Base-by-base conservation (phyloP, 164 flowering plant genomes). In the Vitis amurensis region DNA sequence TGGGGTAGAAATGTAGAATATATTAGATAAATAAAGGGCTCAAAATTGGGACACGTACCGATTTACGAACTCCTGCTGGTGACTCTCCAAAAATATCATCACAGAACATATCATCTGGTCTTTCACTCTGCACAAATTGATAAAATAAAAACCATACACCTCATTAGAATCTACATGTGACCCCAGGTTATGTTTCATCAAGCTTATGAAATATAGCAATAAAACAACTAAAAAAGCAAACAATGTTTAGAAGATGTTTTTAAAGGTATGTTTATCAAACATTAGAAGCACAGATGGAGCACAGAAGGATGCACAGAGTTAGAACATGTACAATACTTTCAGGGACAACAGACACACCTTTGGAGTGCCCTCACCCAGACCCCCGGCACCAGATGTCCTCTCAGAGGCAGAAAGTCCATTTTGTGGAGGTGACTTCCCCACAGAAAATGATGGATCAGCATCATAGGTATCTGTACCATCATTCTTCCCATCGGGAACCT, bases 21-120 rank as follows among this genome's bases (percentile, higher is more conserved):
- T 37, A 6, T 37, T 37, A 37, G 44, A 37, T 37, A 37, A 37
- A 4, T 37, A 37, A 37, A 37, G 44, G 7, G 7, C 44, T 37
- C 44, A 37, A 37, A 37, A 37, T 37, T 37, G 7, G 7, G 44
- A 37, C 6, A 0, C 85, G 66, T 81, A 96, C 99, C 78, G 71
- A 9, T 81, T 86, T 93, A 55, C 88, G 91, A 71, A 85, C 84
- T 63, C 91, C 92, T 68, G 95, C 85, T 59, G 99, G 99, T 50
- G 99, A 88, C 69, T 93, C 98, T 55, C 98, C 98, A 87, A 96
- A 96, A 53, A 96, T 96, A 80, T 96, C 99, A 86, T 96, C 99
- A 82, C 91, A 85, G 67, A 88, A 93, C 84, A 86, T 88, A 52
- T 84, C 89, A 75, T 82, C 86, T 13, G 86, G 78, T 67, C 87